These are phyloP conservation scores for Ceratobasidium sp. DNA, from an alignment of 1,284 basidiomycete genomes.

Conservation along the genomic window DNA sequence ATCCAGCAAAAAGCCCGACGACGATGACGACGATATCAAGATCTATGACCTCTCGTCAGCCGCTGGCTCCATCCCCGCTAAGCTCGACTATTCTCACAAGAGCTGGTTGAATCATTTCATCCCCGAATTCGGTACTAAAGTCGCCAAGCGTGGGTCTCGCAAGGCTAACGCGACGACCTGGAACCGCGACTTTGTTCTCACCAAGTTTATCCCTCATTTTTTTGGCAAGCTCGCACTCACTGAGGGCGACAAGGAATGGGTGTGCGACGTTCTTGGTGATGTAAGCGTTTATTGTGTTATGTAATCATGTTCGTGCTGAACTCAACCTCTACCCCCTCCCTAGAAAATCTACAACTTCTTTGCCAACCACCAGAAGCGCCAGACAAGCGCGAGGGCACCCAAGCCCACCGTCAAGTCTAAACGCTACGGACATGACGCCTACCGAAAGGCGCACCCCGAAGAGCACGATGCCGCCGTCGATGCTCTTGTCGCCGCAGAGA, in stretches of 20 bases:
- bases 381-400: background rate
- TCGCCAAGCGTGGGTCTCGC: background rate
- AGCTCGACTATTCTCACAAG: background rate
- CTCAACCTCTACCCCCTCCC: background rate
- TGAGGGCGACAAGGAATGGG: background rate
- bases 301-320: background rate
- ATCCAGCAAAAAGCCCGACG: background rate
- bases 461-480: background rate
- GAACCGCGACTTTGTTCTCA: background rate
- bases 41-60: background rate
- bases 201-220: background rate
- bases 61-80: background rate
- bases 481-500: background rate
- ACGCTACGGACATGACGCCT: background rate
- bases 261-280: background rate
- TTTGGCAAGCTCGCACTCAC: background rate
- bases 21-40: background rate
- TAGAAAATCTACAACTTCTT: constrained; percentile 18
- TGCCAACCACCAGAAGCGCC: background rate
- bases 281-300: background rate
- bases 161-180: background rate
- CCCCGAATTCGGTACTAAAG: background rate
- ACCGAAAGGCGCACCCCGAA: background rate
- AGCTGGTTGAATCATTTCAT: background rate
- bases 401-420: background rate